Evolutionary conservation across 257 asterid species (phyloP), one percentile per base, ranked within the genome.

Genomic region (Mentha longifolia): DNA sequence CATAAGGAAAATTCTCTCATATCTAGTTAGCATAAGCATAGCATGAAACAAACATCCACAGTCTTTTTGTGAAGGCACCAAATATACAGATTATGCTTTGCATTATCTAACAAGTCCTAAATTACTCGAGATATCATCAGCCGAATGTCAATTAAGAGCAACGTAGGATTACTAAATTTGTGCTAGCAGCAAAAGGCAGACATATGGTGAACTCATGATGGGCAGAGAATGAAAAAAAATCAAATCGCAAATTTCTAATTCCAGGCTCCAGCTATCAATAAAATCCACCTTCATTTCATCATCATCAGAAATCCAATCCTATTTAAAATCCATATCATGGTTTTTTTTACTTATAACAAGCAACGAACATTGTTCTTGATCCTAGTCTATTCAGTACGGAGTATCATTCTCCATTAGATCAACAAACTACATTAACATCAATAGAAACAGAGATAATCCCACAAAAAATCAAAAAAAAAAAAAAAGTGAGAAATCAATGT

Each of bases 111-210:
- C 6, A 9, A 31, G 33, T 58, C 19, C 63, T 52, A 3, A 15
- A 69, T 13, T 54, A 15, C 20, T 31, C 19, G 33, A 57, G 35
- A 60, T 67, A 25, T 25, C 11, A 60, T n/a, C 37, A 9, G 8
- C 58, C 63, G 3, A 35, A 58, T 52, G n/a, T n/a, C n/a, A n/a
- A n/a, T n/a, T n/a, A n/a, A n/a, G n/a, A n/a, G n/a, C n/a, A n/a
- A n/a, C n/a, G n/a, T n/a, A n/a, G 9, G 65, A 67, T 22, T 58
- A 57, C 64, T 67, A 58, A 4, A 33, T 47, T 13, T 22, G 35
- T 41, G 9, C 16, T 8, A 33, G 15, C 52, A 60, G 19, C 49
- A 50, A 42, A 39, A 51, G 50, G 37, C 39, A 10, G 30, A 43
- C 9, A 5, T 9, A 55, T 25, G 16, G 3, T 42, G 47, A 42